Conservation (phyloP, 2,329 filamentous ascomycete genomes). For the Verticillium longisporum region DNA sequence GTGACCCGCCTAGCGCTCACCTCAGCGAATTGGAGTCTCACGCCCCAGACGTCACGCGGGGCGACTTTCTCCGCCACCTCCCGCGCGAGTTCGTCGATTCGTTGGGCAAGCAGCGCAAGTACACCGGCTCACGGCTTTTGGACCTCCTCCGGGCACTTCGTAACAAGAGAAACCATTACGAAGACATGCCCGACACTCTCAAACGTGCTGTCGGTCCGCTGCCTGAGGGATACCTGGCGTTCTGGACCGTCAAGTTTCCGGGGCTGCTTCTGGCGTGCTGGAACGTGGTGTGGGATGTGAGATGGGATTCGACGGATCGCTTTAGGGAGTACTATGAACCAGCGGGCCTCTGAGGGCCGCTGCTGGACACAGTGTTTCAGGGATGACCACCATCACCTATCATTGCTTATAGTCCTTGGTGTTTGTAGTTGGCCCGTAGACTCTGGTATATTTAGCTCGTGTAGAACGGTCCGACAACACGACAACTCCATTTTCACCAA, state of each 20-base stretch:
- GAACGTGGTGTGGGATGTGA: conserved; percentile 61
- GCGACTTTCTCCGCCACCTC: conserved; percentile 72
- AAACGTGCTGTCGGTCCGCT: conserved; percentile 63
- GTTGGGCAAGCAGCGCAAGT: conserved; percentile 90
- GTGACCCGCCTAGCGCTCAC: conserved; percentile 68
- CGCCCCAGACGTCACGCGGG: conserved; percentile 47
- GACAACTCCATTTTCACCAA: not conserved
- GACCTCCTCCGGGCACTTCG: conserved; percentile 83
- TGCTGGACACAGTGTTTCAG: too few species aligned
- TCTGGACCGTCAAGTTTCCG: conserved; percentile 78
- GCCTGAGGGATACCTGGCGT: conserved; percentile 74
- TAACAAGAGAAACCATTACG: conserved; percentile 97
- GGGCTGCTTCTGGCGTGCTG: conserved; percentile 73
- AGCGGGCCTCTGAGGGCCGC: conserved; percentile 20
- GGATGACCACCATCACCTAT: too few species aligned
- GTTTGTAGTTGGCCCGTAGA: not conserved
- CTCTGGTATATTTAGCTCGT: not conserved
- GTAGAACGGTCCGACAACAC: not conserved
- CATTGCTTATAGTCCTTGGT: not conserved
- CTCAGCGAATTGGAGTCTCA: conserved; percentile 53
- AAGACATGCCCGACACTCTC: conserved; percentile 82
- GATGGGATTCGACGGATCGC: conserved; percentile 54
- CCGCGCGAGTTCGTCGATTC: conserved; percentile 81
- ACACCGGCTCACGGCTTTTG: conserved; percentile 75
- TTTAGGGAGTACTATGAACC: conserved; percentile 67